Percentiles rank a stretch among this genome's conserved stretches.
Evolutionary conservation across 805 yeast genomes (phyloP).

Genomic region (Barnettozyma californica): DNA sequence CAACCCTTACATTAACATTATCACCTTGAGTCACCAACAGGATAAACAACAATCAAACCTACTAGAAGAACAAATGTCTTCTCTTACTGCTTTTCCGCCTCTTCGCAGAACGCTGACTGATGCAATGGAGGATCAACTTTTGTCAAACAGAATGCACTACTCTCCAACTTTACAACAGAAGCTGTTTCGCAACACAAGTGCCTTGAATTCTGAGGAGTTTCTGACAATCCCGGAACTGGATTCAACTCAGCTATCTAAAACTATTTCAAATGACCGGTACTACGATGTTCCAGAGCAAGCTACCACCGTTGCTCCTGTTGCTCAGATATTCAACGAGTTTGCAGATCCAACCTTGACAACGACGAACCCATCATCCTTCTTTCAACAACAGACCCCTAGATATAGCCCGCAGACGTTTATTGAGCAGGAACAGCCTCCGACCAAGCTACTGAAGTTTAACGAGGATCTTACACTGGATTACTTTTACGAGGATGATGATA

Average conservation of each 20-base stretch:
- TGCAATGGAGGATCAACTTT: slow-evolving; percentile 43
- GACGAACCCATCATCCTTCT: slow-evolving; percentile 13
- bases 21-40: slow-evolving; percentile 1
- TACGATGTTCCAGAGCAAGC: slow-evolving; percentile 21
- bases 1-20: neutral
- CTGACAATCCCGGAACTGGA: slow-evolving; percentile 22
- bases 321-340: slow-evolving; percentile 19
- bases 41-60: neutral
- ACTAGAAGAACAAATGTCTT: slow-evolving; percentile 33
- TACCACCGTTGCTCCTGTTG: neutral
- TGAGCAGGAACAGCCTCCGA: slow-evolving; percentile 7
- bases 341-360: slow-evolving; percentile 25
- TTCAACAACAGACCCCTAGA: slow-evolving; percentile 6
- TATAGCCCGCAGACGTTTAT: neutral
- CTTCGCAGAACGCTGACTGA: slow-evolving; percentile 51
- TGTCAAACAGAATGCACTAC: slow-evolving; percentile 1
- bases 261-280: slow-evolving; percentile 20
- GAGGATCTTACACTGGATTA: slow-evolving; percentile 24
- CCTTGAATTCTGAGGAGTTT: slow-evolving; percentile 20
- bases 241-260: slow-evolving; percentile 9
- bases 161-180: slow-evolving; percentile 14
- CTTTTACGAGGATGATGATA: slow-evolving; percentile 21
- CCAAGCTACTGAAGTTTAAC: slow-evolving; percentile 23
- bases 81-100: slow-evolving; percentile 43
- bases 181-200: slow-evolving; percentile 19